These are phyloP conservation scores for Lagenaria siceraria DNA, from an alignment of 306 rosid genomes.

Conservation along the genomic window DNA sequence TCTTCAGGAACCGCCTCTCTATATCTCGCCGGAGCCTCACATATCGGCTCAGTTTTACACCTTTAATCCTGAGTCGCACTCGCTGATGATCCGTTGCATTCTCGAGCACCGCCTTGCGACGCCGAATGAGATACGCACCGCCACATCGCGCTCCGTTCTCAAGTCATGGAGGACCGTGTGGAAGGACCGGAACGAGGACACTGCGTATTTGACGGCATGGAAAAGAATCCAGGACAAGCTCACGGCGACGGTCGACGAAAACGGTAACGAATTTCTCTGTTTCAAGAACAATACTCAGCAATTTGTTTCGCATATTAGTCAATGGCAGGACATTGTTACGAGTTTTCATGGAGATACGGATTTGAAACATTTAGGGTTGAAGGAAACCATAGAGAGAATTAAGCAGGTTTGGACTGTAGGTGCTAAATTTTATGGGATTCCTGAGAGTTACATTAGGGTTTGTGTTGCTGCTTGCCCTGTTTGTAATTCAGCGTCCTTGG, in stretches of 20 bases:
- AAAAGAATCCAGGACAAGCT: slow-evolving; percentile 97
- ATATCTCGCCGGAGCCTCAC: slow-evolving; percentile 70
- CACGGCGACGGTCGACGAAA: slow-evolving; percentile 34
- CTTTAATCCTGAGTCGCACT: slow-evolving; percentile 72
- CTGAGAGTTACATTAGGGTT: slow-evolving; percentile 86
- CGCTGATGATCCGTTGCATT: slow-evolving; percentile 86
- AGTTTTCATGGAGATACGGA: slow-evolving; percentile 71
- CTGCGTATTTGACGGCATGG: slow-evolving; percentile 93
- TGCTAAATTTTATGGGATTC: slow-evolving; percentile 92
- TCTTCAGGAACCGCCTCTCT: slow-evolving; percentile 24
- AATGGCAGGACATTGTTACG: slow-evolving; percentile 92
- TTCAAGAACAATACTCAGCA: slow-evolving; percentile 91
- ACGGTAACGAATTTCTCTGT: slow-evolving; percentile 66
- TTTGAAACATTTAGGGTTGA: slow-evolving; percentile 61
- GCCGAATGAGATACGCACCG: slow-evolving; percentile 75
- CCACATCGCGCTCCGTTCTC: slow-evolving; percentile 67
- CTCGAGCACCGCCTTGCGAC: slow-evolving; percentile 62
- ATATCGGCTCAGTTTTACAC: slow-evolving; percentile 94
- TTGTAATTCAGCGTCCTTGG: slow-evolving; percentile 41
- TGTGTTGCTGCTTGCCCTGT: slow-evolving; percentile 73
- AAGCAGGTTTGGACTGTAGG: slow-evolving; percentile 97
- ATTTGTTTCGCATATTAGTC: slow-evolving; percentile 70
- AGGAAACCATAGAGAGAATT: slow-evolving; percentile 77
- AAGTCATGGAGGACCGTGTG: slow-evolving; percentile 94
- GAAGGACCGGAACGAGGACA: slow-evolving; percentile 98